These are phyloP conservation scores for Cutaneotrichosporon cyanovorans DNA, from an alignment of 1,284 basidiomycete genomes.

Conservation along the genomic window DNA sequence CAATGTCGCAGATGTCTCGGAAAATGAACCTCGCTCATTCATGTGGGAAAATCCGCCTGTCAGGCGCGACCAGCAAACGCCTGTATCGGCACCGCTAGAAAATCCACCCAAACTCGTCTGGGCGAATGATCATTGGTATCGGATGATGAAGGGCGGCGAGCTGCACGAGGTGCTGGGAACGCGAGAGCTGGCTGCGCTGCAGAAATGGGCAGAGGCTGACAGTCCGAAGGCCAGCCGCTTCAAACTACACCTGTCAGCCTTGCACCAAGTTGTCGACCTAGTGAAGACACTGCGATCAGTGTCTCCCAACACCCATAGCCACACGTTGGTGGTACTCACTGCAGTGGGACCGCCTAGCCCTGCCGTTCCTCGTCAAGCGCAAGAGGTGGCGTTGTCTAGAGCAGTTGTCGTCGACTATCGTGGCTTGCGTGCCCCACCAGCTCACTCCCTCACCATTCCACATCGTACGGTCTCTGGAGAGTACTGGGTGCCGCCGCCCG, in stretches of 20 bases:
- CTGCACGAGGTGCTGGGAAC: conserved; percentile 20
- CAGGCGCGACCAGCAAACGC: too few relatives aligned
- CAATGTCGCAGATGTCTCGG: too few relatives aligned
- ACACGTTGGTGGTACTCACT: neutral
- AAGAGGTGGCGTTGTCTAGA: too few relatives aligned
- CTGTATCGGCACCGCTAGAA: conserved; percentile 1
- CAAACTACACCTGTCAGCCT: neutral
- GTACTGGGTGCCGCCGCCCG: neutral
- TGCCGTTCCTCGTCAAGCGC: neutral
- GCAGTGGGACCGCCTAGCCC: neutral
- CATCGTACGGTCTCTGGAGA: neutral
- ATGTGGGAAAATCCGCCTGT: neutral
- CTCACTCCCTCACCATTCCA: neutral
- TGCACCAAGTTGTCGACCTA: neutral
- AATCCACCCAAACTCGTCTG: conserved; percentile 13
- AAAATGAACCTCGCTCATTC: too few relatives aligned
- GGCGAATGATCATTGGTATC: conserved; percentile 26
- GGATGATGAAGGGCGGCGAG: conserved; percentile 16
- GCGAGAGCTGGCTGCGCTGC: conserved; percentile 15
- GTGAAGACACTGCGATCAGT: neutral
- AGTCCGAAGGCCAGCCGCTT: neutral
- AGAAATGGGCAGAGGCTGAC: conserved; percentile 26
- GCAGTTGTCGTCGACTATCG: too few relatives aligned
- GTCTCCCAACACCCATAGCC: neutral
- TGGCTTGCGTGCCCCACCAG: neutral